Percentiles rank a stretch among this genome's conserved stretches.
Conservation (phyloP, 208 protist genomes). For the Acanthamoeba healyi region DNA sequence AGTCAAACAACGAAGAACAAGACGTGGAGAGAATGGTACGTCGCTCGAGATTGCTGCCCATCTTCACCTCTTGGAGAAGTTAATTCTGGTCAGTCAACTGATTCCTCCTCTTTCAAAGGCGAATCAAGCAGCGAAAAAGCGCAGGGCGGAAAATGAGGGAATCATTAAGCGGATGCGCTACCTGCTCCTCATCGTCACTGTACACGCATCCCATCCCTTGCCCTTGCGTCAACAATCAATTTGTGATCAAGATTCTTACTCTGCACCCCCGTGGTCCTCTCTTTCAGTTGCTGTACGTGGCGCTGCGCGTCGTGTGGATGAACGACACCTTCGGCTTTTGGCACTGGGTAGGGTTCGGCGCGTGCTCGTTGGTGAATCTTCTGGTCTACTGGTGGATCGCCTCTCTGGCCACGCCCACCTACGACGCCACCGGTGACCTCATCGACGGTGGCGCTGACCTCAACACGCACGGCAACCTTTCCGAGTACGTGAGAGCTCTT, state of each 20-base stretch:
- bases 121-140: conserved; percentile 76
- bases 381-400: conserved; percentile 20
- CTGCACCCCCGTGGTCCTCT: no score
- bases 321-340: conserved; percentile 20
- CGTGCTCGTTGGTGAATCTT: not conserved
- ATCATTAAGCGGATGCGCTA: conserved; percentile 64
- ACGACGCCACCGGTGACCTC: conserved; percentile 60
- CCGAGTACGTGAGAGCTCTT: not conserved
- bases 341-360: conserved; percentile 58
- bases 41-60: no score
- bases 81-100: no score
- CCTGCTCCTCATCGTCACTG: conserved; percentile 54
- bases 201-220: not conserved
- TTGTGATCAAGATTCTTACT: conserved; percentile 3
- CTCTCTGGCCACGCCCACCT: conserved; percentile 60
- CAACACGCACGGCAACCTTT: conserved; percentile 37
- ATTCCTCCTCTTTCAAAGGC: not conserved
- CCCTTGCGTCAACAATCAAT: not conserved
- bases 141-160: conserved; percentile 48
- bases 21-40: no score
- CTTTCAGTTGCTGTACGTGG: conserved; percentile 4
- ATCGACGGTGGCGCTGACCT: conserved; percentile 73
- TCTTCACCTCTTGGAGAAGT: no score
- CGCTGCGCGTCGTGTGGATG: conserved; percentile 41
- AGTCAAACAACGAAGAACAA: no score